Conservation (phyloP, 768 basidiomycete species). For the Pulveroboletus sp. region DNA sequence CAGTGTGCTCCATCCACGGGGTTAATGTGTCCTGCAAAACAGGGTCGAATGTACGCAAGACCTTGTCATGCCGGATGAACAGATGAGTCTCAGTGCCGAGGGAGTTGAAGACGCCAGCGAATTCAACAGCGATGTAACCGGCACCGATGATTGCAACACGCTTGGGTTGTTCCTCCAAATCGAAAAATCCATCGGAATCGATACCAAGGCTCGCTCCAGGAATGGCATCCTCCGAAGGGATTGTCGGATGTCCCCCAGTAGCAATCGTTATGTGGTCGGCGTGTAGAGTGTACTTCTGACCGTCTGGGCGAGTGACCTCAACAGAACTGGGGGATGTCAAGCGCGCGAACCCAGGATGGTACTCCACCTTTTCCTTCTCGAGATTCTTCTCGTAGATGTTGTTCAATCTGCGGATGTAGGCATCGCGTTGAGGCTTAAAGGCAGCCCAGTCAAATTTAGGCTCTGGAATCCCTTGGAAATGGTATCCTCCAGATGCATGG, state of each 20-base stretch:
- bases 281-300: conserved; percentile 65
- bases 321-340: conserved; percentile 69
- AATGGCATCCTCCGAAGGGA: conserved; percentile 74
- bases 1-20: conserved; percentile 92
- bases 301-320: conserved; percentile 69
- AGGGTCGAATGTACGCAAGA: conserved; percentile 92
- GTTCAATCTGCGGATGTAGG: conserved; percentile 88
- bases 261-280: conserved; percentile 81
- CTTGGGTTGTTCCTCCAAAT: conserved; percentile 84
- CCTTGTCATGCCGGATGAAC: conserved; percentile 85
- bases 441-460: conserved; percentile 83
- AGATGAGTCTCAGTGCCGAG: conserved; percentile 91
- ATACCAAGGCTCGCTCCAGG: conserved; percentile 92
- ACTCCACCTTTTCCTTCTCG: conserved; percentile 82
- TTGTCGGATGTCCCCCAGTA: conserved; percentile 80
- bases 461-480: conserved; percentile 56
- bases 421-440: conserved; percentile 94
- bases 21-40: conserved; percentile 79
- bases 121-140: conserved; percentile 97
- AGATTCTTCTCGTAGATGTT: conserved; percentile 91
- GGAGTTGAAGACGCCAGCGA: conserved; percentile 90
- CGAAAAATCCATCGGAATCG: conserved; percentile 95
- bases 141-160: conserved; percentile 94
- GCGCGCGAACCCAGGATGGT: conserved; percentile 74
- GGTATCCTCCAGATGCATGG: conserved; percentile 71